These are phyloP conservation scores for Camellia oleifera DNA, from an alignment of 179 eudicot species.

Conservation along the genomic window DNA sequence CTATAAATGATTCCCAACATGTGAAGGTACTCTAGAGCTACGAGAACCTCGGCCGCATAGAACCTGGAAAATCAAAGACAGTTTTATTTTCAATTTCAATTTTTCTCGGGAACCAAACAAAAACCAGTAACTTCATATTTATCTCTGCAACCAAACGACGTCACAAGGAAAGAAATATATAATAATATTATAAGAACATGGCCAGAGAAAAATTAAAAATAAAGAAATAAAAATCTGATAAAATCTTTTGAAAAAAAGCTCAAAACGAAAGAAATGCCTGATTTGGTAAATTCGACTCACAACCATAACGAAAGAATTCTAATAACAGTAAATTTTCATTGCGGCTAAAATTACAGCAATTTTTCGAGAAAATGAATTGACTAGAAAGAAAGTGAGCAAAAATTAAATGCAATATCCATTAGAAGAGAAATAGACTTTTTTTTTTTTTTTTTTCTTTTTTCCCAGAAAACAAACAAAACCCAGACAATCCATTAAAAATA, in stretches of 20 bases:
- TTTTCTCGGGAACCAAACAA: conserved; percentile 16
- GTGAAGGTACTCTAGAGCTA: conserved; percentile 87
- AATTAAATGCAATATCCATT: neutral
- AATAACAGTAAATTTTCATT: conserved; percentile 15
- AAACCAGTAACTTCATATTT: neutral
- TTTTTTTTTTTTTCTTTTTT: conserved; percentile 23
- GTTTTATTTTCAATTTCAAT: neutral
- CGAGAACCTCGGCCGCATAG: conserved; percentile 86
- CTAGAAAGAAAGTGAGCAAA: neutral
- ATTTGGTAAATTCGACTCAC: conserved; percentile 16
- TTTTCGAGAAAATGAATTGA: neutral
- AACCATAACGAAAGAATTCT: conserved; percentile 12
- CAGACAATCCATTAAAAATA: neutral
- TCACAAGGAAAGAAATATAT: too few relatives aligned
- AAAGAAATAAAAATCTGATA: conserved; percentile 1
- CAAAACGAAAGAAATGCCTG: conserved; percentile 7
- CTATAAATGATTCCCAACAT: conserved; percentile 88
- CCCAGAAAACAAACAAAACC: conserved; percentile 14
- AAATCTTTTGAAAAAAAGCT: conserved; percentile 15
- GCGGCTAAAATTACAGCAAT: neutral
- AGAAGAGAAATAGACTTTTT: neutral
- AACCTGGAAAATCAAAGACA: conserved; percentile 41
- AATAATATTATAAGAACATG: neutral
- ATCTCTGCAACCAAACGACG: neutral
- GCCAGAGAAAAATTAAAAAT: neutral